Base-by-base conservation (phyloP, 2,329 filamentous ascomycete genomes). In the Mycocentrospora acerina region DNA sequence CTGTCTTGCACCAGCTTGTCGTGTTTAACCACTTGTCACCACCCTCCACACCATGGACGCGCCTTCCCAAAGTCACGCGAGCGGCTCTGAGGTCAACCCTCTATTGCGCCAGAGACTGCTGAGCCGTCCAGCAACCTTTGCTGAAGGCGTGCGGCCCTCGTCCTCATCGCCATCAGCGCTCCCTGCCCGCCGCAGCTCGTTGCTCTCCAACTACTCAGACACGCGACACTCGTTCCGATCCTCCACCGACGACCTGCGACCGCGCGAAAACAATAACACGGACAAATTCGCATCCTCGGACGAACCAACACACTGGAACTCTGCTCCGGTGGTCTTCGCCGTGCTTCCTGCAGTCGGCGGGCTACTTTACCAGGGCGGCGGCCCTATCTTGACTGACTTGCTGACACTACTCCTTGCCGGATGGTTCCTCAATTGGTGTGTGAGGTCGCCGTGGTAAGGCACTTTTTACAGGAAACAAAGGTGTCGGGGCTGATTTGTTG, bases 351-450 rank as follows among this genome's bases (percentile, higher is more conserved):
- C 90, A 1, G 62, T 95, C n/a, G 88, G 82, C 1, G 91, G 90
- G 0, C 69, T 94, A 32, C 73, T 96, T 40, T 94, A 95, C 63
- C 80, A 86, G 44, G 87, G 95, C 70, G 91, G 91, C 10, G 85
- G 84, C 53, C 80, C 85, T 1, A 77, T 96, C 45, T 81, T 90
- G 37, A 95, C 90, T 0, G 91, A 97, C 66, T 70, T 95, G 18
- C 85, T 93, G 55, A 74, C 97, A 24, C 71, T 97, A 22, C 82
- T 79, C 3, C 68, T 97, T 45, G 87, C 88, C 2, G 88, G 85
- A 4, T 78, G 96, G 29, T 94, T 96, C 58, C 73, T 97, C 46
- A 90, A 95, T 63, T 96, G 90, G 88, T 90, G 88, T 32, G 85
- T 96, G 29, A 85, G 88, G 39, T 75, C 93, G 51, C 91, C 91